Base-by-base conservation (phyloP, 2,329 filamentous ascomycete genomes). In the Clonostachys rosea region DNA sequence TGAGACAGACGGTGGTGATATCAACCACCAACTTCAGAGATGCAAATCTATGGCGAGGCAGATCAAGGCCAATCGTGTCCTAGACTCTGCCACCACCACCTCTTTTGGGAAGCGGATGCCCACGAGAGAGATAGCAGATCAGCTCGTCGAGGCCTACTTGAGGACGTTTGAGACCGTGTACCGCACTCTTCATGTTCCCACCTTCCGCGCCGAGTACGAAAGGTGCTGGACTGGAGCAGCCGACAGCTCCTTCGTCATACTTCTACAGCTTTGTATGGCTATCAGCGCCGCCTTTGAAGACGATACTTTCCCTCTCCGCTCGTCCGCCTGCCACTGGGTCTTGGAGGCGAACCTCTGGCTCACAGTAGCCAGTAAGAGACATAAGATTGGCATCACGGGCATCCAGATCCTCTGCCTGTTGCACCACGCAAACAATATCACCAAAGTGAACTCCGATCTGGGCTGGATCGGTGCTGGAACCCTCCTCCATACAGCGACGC, bases 141-240 rank as follows among this genome's bases (percentile, higher is more conserved):
- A 69, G 45, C 67, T 83, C 2, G 63, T 83, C 14, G 66, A 74
- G 9, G 60, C 66, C 33, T 83, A 83, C 62, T 62, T 86, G n/a
- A 65, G 76, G 42, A 75, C 75, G 1, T 72, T 79, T 40, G 80
- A 84, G 54, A 74, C 75, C 2, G 73, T 78, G 12, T 71, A 78
- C 50, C 72, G 82, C 4, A 69, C 86, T 20, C 48, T 86, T 9
- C 76, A 86, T 56, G 58, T 78, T 1, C 79, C 81, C 0, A 75
- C 73, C 0, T 84, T 86, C 51, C 64, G 69, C 42, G 65, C 65
- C 11, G 75, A 81, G 34, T 85, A 83, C 52, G 66, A 69, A 10
- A 55, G 58, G 4, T 76, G 74, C 57, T 79, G 74, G 75, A 59
- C 70, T 0, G 53, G 59, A n/a, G 60, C 61, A 0, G 63, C 67